phyloP scores from a whole-genome alignment of 2,329 filamentous ascomycete genomes.

The Fusarium sp. region DNA sequence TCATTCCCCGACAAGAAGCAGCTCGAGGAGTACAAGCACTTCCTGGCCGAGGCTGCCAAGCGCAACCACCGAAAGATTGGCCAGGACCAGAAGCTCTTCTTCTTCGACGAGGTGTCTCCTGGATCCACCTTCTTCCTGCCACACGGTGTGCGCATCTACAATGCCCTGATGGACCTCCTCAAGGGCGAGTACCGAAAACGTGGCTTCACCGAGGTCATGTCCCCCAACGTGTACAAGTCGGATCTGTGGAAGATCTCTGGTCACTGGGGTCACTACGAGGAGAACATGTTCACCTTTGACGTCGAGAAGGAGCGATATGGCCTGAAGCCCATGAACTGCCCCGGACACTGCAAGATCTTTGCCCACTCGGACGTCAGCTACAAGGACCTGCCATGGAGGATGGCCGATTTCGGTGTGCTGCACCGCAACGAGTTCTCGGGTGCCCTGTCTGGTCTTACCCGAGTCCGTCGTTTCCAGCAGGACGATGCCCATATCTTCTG shows the following conservation, averaged over 20 bases:
- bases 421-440: slow-evolving; percentile 97
- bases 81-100: slow-evolving; percentile 96
- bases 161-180: slow-evolving; percentile 84
- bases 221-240: slow-evolving; percentile 94
- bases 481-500: slow-evolving; percentile 98
- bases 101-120: slow-evolving; percentile 94
- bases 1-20: slow-evolving; percentile 96
- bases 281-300: slow-evolving; percentile 86
- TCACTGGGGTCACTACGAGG: slow-evolving; percentile 87
- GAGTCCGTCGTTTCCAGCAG: slow-evolving; percentile 94
- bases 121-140: slow-evolving; percentile 94
- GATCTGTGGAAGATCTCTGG: slow-evolving; percentile 94
- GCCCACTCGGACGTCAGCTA: slow-evolving; percentile 87
- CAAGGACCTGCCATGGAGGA: slow-evolving; percentile 84
- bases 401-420: slow-evolving; percentile 95
- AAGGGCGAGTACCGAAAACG: slow-evolving; percentile 91
- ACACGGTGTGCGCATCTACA: slow-evolving; percentile 93
- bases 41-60: slow-evolving; percentile 97
- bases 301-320: slow-evolving; percentile 80
- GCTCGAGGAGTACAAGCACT: slow-evolving; percentile 92
- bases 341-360: slow-evolving; percentile 92
- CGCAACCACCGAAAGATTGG: slow-evolving; percentile 95
- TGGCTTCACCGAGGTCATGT: slow-evolving; percentile 94
- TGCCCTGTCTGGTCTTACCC: slow-evolving; percentile 88
- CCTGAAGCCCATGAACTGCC: slow-evolving; percentile 98